Evolutionary conservation across 2,329 filamentous ascomycete genomes (phyloP).

Genomic region (Pseudogymnoascus sp.): DNA sequence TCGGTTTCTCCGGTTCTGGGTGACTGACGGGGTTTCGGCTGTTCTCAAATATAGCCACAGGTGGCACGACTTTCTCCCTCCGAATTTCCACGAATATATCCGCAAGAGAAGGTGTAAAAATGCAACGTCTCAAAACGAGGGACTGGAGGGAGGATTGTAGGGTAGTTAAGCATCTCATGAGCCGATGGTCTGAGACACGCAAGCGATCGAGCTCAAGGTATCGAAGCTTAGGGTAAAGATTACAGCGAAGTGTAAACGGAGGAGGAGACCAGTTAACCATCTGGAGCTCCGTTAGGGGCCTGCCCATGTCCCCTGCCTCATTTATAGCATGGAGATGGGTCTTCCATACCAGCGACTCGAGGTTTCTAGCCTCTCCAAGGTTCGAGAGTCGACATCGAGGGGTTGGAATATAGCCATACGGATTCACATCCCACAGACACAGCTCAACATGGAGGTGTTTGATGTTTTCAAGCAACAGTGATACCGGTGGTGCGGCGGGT

Average conservation of each 20-base stretch:
- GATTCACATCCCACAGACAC: background rate
- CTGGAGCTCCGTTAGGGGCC: background rate
- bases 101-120: background rate
- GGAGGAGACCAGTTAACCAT: background rate
- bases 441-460: background rate
- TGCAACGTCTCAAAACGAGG: background rate
- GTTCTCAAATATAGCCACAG: background rate
- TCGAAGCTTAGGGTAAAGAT: background rate
- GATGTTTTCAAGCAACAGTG: background rate
- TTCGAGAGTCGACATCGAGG: background rate
- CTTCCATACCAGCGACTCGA: background rate
- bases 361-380: background rate
- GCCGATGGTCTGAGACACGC: background rate
- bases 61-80: background rate
- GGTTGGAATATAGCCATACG: background rate
- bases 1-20: background rate
- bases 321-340: background rate
- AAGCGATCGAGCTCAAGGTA: background rate
- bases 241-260: background rate
- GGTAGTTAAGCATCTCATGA: background rate
- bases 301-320: background rate
- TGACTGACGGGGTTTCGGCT: background rate
- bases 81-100: background rate
- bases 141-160: background rate
- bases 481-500: background rate